Evolutionary conservation across 73 alveolate species (phyloP).

Genomic region (Paramecium sexaurelia): DNA sequence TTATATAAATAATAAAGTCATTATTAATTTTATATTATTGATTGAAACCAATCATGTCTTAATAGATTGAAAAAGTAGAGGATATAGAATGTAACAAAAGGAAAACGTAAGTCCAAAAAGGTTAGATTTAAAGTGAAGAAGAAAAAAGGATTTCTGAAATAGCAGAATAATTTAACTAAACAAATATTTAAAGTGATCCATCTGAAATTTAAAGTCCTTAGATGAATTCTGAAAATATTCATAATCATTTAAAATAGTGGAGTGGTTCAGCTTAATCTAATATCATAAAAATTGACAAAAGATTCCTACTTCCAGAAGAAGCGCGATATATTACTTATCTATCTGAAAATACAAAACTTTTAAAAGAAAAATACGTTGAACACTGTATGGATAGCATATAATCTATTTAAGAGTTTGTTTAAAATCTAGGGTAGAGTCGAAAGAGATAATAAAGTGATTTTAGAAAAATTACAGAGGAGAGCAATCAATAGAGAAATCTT

Average conservation of each 20-base stretch:
- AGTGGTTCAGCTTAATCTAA: background rate
- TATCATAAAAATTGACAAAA: background rate
- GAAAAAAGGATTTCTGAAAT: background rate
- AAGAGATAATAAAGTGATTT: background rate
- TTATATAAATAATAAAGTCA: background rate
- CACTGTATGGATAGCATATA: background rate
- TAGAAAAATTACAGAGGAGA: background rate
- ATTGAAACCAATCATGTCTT: background rate
- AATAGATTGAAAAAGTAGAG: background rate
- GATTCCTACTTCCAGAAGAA: background rate
- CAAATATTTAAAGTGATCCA: background rate
- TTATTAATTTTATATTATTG: background rate
- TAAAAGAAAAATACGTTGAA: background rate
- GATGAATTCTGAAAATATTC: background rate
- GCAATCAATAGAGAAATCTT: background rate
- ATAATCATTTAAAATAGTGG: background rate
- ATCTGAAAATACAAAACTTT: background rate
- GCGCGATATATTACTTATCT: background rate
- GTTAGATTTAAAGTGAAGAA: background rate
- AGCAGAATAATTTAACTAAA: background rate
- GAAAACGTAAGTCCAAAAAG: too few relatives aligned
- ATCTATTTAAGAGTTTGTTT: background rate
- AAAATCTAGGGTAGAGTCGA: background rate
- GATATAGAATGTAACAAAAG: background rate
- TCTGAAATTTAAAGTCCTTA: background rate